A percentile compares a stretch with the other conserved stretches of the same genome.
Conservation (phyloP, 257 asterid species). For the Solanum virginianum region DNA sequence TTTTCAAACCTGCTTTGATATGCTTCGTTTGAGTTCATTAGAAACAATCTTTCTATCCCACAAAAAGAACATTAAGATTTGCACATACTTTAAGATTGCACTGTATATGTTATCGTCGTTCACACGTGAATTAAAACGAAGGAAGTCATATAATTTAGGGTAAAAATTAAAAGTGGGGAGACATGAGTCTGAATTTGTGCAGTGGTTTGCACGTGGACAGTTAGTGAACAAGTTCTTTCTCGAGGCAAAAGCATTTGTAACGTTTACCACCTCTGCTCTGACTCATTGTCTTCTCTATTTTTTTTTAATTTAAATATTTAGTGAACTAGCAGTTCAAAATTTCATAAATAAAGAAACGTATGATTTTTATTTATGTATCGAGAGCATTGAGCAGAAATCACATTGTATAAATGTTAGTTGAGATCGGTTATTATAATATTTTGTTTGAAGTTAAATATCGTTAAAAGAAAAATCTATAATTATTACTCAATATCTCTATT, state of each 20-base stretch:
- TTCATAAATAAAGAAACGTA: not conserved
- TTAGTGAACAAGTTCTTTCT: conserved; percentile 8
- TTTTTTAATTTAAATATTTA: not conserved
- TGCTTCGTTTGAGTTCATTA: not conserved
- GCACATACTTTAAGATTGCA: not conserved
- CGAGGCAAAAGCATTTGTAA: conserved; percentile 22
- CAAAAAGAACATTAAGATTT: not conserved
- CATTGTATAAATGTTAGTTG: too few relatives aligned
- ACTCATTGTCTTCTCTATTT: not conserved
- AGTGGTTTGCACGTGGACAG: conserved; percentile 18
- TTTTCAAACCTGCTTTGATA: not conserved
- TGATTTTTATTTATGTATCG: not conserved
- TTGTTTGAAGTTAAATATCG: too few relatives aligned
- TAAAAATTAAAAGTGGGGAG: not conserved
- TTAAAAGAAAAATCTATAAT: too few relatives aligned
- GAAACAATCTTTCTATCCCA: not conserved
- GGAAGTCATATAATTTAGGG: not conserved
- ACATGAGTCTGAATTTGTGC: not conserved
- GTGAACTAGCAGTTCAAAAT: not conserved
- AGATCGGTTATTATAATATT: too few relatives aligned
- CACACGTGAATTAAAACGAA: not conserved
- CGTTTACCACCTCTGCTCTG: not conserved
- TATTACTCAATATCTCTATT: too few relatives aligned
- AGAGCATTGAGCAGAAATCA: too few relatives aligned
- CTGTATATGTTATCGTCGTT: fast-evolving